Evolutionary conservation across 371 early-diverging fungal genomes (phyloP), one percentile per base, ranked within the genome.

Genomic region (Nematocida ironsii): DNA sequence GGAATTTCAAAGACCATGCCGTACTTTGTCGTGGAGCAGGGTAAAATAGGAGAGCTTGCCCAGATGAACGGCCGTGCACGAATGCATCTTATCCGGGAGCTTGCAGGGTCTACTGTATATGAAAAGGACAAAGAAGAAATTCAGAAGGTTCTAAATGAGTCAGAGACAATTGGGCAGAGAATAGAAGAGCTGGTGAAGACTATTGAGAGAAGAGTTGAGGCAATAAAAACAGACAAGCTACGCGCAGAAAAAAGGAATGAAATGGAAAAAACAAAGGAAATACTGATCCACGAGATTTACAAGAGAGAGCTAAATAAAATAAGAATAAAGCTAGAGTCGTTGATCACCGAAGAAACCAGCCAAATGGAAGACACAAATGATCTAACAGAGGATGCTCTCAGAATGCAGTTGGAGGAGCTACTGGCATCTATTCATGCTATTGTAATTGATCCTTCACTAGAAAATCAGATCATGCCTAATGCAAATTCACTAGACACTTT

Each of bases 11-110:
- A 89, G 92, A 44, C 44, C 62, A 64, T 56, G 66, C 76, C 83
- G 40, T 93, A 96, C 86, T 96, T 95, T 83, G 94, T 98, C 86
- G 96, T 99, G 4, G 95, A 95, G n/a, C 99, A 99, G 89, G 98
- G 97, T 54, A 89, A 94, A 69, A 93, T 96, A 88, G 94, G 91
- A 4, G 91, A 93, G 3, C 89, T 97, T 68, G 94, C 95, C 0
- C 93, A 93, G 61, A 93, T 95, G 3, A 93, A 93, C 83, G 95
- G 96, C 83, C 83, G 86, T 48, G 95, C 95, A 85, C 89, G 97
- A 5, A 87, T 95, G 52, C 90, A 91, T 58, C 84, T 99, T 47
- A 90, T 99, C 18, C 96, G 95, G 84, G 95, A 96, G 76, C 93
- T 99, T 48, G 95, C 98, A 18, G 99, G 99, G 67, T 97, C 96